phyloP scores from a whole-genome alignment of 768 basidiomycete species.

The Neoboletus brunneissimus region DNA sequence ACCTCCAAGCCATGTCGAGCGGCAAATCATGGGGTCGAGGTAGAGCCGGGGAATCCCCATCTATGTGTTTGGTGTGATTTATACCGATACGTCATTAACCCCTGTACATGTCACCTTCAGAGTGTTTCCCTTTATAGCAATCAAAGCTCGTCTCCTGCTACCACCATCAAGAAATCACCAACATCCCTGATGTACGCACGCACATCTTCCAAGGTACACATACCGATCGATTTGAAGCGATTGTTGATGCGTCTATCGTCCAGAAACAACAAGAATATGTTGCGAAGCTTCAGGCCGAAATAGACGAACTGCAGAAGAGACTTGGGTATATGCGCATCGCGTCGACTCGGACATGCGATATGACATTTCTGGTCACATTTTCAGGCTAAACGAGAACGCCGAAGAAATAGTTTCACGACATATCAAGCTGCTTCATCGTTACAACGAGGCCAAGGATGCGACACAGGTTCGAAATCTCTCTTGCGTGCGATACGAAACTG shows the following conservation, averaged over 20 bases:
- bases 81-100: slow-evolving; percentile 1
- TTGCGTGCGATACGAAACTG: background rate
- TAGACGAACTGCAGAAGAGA: slow-evolving; percentile 43
- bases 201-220: slow-evolving; percentile 30
- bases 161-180: background rate
- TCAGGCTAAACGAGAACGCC: slow-evolving; percentile 45
- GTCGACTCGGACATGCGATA: background rate
- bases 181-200: slow-evolving; percentile 26
- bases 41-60: background rate
- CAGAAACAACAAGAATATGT: slow-evolving; percentile 54
- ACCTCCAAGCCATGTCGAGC: slow-evolving; percentile 75
- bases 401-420: slow-evolving; percentile 61
- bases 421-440: slow-evolving; percentile 69
- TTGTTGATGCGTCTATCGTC: background rate
- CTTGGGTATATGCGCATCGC: slow-evolving; percentile 39
- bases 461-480: slow-evolving; percentile 51
- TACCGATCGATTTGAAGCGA: background rate
- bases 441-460: slow-evolving; percentile 83
- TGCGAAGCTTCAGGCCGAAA: slow-evolving; percentile 46
- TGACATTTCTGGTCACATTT: background rate
- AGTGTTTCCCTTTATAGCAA: too few species aligned
- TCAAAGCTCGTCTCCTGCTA: background rate
- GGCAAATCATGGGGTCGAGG: background rate
- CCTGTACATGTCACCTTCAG: too few species aligned
- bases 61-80: slow-evolving; percentile 19